Conservation (phyloP, 164 flowering plant genomes). For the Hamamelis virginiana region DNA sequence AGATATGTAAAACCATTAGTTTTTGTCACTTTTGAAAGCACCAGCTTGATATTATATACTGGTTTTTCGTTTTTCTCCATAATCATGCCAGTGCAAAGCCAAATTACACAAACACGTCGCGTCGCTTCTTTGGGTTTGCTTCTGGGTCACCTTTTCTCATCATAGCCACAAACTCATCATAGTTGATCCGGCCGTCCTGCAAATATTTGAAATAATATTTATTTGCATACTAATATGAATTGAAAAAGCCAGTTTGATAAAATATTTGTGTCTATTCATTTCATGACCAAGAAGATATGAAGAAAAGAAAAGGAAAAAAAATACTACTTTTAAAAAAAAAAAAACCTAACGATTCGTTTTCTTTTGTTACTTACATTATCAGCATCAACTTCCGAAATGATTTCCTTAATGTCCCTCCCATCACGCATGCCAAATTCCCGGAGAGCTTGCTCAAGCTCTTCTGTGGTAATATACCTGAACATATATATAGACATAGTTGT, state of each 20-base stretch:
- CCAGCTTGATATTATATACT: not conserved
- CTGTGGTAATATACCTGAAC: conserved; percentile 76
- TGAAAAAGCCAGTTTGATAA: too few species aligned
- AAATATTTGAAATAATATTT: not conserved
- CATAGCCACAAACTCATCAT: conserved; percentile 86
- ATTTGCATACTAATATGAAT: not conserved
- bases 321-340: too few species aligned
- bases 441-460: conserved; percentile 92
- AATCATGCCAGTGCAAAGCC: not conserved
- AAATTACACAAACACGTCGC: conserved; percentile 41
- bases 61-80: not conserved
- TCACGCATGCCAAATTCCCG: conserved; percentile 83
- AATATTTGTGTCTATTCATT: too few species aligned
- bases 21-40: not conserved
- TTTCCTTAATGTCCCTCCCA: conserved; percentile 80
- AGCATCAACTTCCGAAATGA: conserved; percentile 81
- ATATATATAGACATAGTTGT: not conserved
- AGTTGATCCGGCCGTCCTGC: conserved; percentile 84
- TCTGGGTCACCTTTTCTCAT: conserved; percentile 92
- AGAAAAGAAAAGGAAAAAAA: too few species aligned
- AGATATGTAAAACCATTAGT: not conserved
- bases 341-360: too few species aligned
- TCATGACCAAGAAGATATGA: not conserved
- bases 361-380: conserved; percentile 63
- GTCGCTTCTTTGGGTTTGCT: conserved; percentile 63